phyloP scores from a whole-genome alignment of 371 early-diverging fungal genomes.

The Mucor ambiguus region DNA sequence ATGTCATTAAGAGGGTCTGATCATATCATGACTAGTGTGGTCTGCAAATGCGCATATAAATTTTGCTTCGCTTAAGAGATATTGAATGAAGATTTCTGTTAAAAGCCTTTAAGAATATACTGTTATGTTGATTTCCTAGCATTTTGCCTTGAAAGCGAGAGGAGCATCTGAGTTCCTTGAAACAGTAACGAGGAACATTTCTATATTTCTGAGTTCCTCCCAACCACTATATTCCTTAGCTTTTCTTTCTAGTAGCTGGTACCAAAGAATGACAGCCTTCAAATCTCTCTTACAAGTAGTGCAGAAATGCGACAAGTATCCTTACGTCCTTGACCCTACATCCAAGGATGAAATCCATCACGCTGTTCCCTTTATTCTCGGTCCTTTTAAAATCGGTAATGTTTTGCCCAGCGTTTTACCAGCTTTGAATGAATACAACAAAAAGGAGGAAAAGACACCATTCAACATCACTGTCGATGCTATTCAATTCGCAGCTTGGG shows the following conservation, averaged over 20 bases:
- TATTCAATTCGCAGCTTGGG: conserved; percentile 31
- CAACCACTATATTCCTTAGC: neutral
- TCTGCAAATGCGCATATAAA: too few species aligned
- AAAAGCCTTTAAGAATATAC: too few species aligned
- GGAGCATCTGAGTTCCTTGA: neutral
- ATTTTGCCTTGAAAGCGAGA: neutral
- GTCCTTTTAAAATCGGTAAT: conserved; percentile 39
- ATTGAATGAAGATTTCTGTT: too few species aligned
- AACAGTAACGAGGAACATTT: neutral
- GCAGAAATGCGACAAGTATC: conserved; percentile 45
- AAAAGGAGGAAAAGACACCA: neutral
- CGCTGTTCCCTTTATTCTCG: conserved; percentile 31
- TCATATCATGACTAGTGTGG: too few species aligned
- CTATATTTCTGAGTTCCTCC: neutral
- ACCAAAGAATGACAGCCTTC: conserved; percentile 8
- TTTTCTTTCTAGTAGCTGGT: neutral
- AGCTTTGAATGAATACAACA: conserved; percentile 36
- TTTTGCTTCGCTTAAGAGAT: too few species aligned
- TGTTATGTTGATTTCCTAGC: too few species aligned
- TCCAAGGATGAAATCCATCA: conserved; percentile 12
- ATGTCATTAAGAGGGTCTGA: too few species aligned
- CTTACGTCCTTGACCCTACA: conserved; percentile 27
- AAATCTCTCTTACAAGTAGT: conserved; percentile 34
- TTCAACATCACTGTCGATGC: conserved; percentile 31
- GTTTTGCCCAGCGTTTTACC: conserved; percentile 34